Evolutionary conservation across 2,329 filamentous ascomycete species (phyloP).

Genomic region (Gliomastix tumulicola): DNA sequence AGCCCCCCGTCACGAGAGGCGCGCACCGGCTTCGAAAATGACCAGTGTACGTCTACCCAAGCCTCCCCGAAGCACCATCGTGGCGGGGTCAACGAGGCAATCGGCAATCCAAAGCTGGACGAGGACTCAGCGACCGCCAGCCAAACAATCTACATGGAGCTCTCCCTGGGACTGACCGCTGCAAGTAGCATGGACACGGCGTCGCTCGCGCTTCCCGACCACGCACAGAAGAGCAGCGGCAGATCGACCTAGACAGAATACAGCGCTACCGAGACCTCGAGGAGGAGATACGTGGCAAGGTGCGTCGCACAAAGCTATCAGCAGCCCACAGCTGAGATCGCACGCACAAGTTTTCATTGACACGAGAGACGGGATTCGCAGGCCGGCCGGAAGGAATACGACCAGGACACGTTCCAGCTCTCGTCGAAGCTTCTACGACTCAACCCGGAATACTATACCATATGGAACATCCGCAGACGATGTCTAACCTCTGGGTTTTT

Average conservation of each 20-base stretch:
- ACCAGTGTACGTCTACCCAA: conserved; percentile 2
- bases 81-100: no score
- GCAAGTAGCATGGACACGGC: conserved; percentile 49
- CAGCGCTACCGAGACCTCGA: conserved; percentile 68
- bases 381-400: conserved; percentile 37
- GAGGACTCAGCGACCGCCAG: no score
- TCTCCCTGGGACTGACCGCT: conserved; percentile 2
- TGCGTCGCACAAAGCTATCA: conserved; percentile 23
- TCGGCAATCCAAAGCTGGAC: no score
- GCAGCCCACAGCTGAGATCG: not conserved
- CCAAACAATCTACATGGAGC: no score
- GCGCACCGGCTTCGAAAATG: no score
- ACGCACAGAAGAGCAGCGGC: conserved; percentile 62
- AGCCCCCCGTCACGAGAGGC: no score
- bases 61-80: no score
- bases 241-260: conserved; percentile 70
- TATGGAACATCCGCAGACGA: conserved; percentile 82
- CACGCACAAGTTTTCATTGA: no score
- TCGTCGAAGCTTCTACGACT: conserved; percentile 66
- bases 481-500: conserved; percentile 55
- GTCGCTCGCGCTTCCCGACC: conserved; percentile 60
- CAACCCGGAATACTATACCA: conserved; percentile 85
- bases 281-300: conserved; percentile 58
- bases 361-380: conserved; percentile 6
- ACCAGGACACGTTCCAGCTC: conserved; percentile 53